Evolutionary conservation across 768 basidiomycete species (phyloP).

Genomic region (Zangia roseola): DNA sequence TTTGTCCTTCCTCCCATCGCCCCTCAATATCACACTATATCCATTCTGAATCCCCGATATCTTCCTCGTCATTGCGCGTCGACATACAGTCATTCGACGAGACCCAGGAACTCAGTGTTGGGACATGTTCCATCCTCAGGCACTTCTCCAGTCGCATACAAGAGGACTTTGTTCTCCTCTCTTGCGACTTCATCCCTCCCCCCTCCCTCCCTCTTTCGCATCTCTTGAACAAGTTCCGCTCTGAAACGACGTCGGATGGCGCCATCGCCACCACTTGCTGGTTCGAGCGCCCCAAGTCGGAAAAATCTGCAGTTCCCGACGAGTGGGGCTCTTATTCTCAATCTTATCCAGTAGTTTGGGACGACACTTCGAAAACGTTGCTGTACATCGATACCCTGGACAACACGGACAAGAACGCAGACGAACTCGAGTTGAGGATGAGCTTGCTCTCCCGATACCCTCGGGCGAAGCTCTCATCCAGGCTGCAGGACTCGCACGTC

Average conservation of each 20-base stretch:
- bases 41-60: constrained; percentile 67
- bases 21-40: constrained; percentile 80
- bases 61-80: constrained; percentile 62
- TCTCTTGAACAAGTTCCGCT: constrained; percentile 81
- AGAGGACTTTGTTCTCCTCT: constrained; percentile 85
- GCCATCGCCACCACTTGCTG: constrained; percentile 68
- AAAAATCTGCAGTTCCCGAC: constrained; percentile 56
- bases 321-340: constrained; percentile 60
- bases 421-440: constrained; percentile 77
- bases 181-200: constrained; percentile 89
- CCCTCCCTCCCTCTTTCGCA: constrained; percentile 63
- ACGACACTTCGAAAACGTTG: constrained; percentile 61
- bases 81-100: constrained; percentile 83
- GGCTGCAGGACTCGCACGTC: constrained; percentile 83
- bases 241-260: constrained; percentile 61
- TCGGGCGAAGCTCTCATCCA: constrained; percentile 61
- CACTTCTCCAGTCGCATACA: constrained; percentile 75
- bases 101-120: constrained; percentile 58
- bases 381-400: constrained; percentile 73
- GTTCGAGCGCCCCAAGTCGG: constrained; percentile 49
- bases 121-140: constrained; percentile 73
- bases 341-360: constrained; percentile 62
- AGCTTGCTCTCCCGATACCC: constrained; percentile 77
- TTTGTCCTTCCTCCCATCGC: constrained; percentile 79
- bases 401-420: constrained; percentile 61